Evolutionary conservation across 2,329 filamentous ascomycete species (phyloP).

Genomic region (Calonectria leucothoes): DNA sequence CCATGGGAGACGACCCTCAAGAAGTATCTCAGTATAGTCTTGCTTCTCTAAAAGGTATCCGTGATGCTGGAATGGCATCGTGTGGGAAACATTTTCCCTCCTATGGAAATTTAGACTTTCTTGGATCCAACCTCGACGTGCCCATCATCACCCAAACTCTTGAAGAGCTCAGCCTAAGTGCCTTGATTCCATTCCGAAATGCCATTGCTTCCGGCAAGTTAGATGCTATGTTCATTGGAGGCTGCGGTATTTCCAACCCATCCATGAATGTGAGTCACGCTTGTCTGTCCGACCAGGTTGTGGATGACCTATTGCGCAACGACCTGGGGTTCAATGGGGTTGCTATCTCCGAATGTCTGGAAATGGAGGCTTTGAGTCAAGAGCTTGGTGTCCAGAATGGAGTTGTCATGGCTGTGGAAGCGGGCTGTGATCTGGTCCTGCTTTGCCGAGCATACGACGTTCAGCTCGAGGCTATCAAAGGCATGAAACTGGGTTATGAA

Average conservation of each 20-base stretch:
- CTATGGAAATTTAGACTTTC: constrained; percentile 93
- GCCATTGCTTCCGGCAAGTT: constrained; percentile 84
- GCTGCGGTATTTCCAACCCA: constrained; percentile 90
- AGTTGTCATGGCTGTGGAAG: constrained; percentile 97
- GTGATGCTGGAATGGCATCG: constrained; percentile 87
- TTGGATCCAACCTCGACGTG: constrained; percentile 90
- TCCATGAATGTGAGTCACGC: constrained; percentile 97
- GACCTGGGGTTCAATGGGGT: constrained; percentile 93
- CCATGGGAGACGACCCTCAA: constrained; percentile 91
- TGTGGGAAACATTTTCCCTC: constrained; percentile 98
- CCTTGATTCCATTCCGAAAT: constrained; percentile 90
- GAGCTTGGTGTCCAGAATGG: constrained; percentile 98
- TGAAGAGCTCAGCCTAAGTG: constrained; percentile 92
- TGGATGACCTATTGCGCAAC: constrained; percentile 88
- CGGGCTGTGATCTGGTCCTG: constrained; percentile 91
- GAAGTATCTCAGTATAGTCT: constrained; percentile 94
- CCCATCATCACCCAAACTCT: constrained; percentile 96
- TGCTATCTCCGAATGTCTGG: constrained; percentile 93
- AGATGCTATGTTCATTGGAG: constrained; percentile 96
- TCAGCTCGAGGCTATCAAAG: constrained; percentile 91
- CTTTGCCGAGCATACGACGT: constrained; percentile 89
- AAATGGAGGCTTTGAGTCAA: constrained; percentile 96
- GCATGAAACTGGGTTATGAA: constrained; percentile 88
- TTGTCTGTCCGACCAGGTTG: constrained; percentile 91
- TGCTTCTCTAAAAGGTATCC: constrained; percentile 91